Conservation (phyloP, 192 early-diverging fungal species). For the Piromyces sp. region DNA sequence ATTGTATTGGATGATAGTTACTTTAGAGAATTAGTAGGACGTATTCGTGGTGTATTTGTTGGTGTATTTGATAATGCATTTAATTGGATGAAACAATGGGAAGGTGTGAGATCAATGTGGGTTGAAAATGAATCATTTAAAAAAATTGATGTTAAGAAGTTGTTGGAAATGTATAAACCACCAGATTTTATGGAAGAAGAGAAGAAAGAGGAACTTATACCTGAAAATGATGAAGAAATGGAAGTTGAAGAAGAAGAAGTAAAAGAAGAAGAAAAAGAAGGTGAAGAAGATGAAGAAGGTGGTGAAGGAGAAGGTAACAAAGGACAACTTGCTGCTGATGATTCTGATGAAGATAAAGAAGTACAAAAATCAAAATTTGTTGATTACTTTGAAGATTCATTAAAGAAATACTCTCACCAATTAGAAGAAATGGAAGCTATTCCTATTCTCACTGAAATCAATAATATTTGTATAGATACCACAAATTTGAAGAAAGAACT, state of each 20-base stretch:
- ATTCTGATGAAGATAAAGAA: neutral
- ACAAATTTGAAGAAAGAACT: constrained; percentile 28
- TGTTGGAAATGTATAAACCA: constrained; percentile 9
- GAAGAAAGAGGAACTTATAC: constrained; percentile 1
- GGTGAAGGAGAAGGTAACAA: neutral
- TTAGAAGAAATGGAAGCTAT: constrained; percentile 23
- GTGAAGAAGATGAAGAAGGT: neutral
- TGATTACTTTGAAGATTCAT: constrained; percentile 14
- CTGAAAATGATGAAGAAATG: neutral
- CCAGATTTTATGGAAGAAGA: neutral
- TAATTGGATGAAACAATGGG: constrained; percentile 24
- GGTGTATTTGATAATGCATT: constrained; percentile 32
- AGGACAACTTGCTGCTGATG: neutral
- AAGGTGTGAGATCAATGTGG: constrained; percentile 33
- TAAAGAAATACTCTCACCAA: constrained; percentile 24
- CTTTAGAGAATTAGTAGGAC: constrained; percentile 33
- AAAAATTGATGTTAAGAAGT: constrained; percentile 14
- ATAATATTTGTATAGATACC: constrained; percentile 35
- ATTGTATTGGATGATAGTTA: constrained; percentile 35
- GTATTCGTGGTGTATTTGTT: constrained; percentile 31
- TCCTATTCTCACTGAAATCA: constrained; percentile 15
- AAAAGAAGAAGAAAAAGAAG: neutral
- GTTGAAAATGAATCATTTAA: constrained; percentile 25
- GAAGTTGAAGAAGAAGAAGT: neutral
- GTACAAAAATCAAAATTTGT: neutral